These are phyloP conservation scores for Salix brachista DNA, from an alignment of 345 rosid species.

Conservation along the genomic window DNA sequence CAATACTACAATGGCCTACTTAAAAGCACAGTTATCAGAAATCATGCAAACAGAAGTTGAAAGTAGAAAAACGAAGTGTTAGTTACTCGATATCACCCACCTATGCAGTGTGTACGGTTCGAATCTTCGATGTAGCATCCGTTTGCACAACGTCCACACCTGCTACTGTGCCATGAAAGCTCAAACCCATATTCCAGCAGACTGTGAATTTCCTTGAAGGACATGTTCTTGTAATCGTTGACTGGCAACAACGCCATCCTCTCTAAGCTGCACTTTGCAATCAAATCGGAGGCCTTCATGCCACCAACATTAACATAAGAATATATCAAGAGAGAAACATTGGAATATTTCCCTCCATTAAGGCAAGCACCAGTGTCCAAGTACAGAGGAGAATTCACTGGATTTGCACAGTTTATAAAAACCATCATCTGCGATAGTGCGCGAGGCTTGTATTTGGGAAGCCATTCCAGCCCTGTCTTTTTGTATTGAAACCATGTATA, in stretches of 20 bases:
- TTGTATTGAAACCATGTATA: background rate
- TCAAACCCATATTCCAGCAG: slow-evolving; percentile 14
- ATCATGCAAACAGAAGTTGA: background rate
- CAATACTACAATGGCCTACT: background rate
- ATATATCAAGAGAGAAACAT: background rate
- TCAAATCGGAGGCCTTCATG: background rate
- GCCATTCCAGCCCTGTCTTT: background rate
- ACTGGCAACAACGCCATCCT: background rate
- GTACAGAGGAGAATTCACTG: slow-evolving; percentile 5
- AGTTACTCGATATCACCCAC: background rate
- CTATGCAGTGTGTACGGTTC: background rate
- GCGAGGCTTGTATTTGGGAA: no score
- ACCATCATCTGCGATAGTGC: background rate
- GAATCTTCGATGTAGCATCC: background rate
- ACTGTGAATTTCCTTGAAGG: slow-evolving; percentile 1
- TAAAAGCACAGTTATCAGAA: background rate
- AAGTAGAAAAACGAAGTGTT: background rate
- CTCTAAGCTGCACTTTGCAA: slow-evolving; percentile 5
- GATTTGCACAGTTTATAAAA: slow-evolving; percentile 2
- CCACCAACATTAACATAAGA: background rate
- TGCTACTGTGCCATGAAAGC: slow-evolving; percentile 13
- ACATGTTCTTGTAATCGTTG: background rate
- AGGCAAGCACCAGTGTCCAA: slow-evolving; percentile 7
- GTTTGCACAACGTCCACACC: background rate
- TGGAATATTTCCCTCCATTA: background rate